Base-by-base conservation (phyloP, 768 basidiomycete species). In the Gelatoporia subvermispora region DNA sequence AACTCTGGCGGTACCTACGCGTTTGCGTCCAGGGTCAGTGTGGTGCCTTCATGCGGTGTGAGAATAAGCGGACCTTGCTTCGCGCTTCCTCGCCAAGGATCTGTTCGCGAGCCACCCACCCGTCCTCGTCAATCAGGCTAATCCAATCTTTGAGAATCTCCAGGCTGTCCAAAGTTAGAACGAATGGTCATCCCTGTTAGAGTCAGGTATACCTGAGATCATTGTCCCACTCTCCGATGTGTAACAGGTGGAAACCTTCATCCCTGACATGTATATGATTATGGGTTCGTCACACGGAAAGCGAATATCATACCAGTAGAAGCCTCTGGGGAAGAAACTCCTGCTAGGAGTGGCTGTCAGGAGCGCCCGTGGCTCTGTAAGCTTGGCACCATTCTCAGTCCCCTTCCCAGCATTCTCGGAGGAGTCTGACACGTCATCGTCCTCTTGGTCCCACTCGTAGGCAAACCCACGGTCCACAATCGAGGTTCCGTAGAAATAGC, bases 21-120 rank as follows among this genome's bases (percentile, higher is more conserved):
- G 22, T 3, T 24, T 3, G 15, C 17, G 4, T 39, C 8, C 39
- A 42, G 47, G 16, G 21, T 48, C 13, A 48, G 47, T 13, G 20
- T 8, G 24, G 22, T 21, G 13, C 34, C 3, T 8, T 28, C 22
- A 39, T 25, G n/a, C 20, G 4, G 28, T 10, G 17, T 8, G 16
- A 5, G 10, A 55, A 31, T 31, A 31, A 31, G 28, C 67, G 34
- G 42, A 87, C 90, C 70, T 88, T 92, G 74, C 93, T 96, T 43
- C 95, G 81, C 16, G 94, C 93, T 69, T 98, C 94, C 56, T 94
- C 93, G 3, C 94, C 94, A 0, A 98, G 77, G 50, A 98, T 97
- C 66, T 98, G 94, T 67, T 98, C 94, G 21, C 94, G 78, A 1
- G 83, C 95, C 37, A 98, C 89, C 94, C 94, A 98, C 1, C 94